A percentile compares a stretch with the other conserved stretches of the same genome.
These are phyloP conservation scores for Solanum hybrid DNA, from an alignment of 305 asterid species.

Conservation along the genomic window DNA sequence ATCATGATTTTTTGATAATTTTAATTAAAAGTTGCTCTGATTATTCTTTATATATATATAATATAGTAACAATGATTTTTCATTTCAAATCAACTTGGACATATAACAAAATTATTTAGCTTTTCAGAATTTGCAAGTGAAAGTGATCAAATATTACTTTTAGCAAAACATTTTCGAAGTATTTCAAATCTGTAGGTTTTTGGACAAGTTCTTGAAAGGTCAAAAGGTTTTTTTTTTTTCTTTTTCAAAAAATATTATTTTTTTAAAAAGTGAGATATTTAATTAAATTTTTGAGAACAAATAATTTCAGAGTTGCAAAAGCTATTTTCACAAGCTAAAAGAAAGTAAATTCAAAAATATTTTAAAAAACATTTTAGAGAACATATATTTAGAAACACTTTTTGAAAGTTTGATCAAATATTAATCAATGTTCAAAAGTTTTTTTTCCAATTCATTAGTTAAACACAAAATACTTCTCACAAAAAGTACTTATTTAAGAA, in stretches of 20 bases:
- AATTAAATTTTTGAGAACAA: neutral
- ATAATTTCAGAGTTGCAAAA: neutral
- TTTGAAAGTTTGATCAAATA: too few species aligned
- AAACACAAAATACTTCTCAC: too few species aligned
- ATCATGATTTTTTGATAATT: too few species aligned
- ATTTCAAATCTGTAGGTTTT: neutral
- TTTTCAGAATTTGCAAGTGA: neutral
- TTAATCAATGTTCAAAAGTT: too few species aligned
- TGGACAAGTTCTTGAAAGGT: neutral
- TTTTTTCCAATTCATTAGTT: too few species aligned
- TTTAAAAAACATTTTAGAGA: too few species aligned
- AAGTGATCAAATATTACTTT: neutral
- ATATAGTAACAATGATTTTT: too few species aligned
- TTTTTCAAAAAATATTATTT: too few species aligned
- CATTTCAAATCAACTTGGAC: too few species aligned
- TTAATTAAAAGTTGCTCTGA: too few species aligned
- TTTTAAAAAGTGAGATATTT: neutral
- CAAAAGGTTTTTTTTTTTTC: neutral
- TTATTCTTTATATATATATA: too few species aligned
- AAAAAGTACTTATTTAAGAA: neutral
- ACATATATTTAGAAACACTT: neutral
- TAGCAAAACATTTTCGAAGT: neutral
- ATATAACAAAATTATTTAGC: neutral
- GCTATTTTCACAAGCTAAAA: neutral
- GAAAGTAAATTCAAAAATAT: too few species aligned